Evolutionary conservation across 441 rosid genomes (phyloP), one percentile per base, ranked within the genome.

Genomic region (Macaranga tanarius): DNA sequence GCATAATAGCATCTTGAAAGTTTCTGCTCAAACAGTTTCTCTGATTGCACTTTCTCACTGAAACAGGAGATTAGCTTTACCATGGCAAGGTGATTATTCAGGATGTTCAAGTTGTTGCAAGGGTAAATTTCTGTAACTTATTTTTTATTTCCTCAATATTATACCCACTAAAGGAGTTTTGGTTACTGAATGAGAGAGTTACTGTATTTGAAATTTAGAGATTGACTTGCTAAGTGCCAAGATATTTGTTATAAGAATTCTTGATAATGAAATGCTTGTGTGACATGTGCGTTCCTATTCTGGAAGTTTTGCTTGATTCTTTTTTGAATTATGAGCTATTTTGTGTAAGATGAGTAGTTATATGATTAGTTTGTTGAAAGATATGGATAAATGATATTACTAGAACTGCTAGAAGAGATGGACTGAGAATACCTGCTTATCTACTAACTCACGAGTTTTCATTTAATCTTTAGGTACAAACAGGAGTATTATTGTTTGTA

Each of bases 1-100:
- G 72, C 7, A 34, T 34, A 7, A 34, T 34, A 34, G 7, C 59
- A 62, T 63, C 65, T 63, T 15, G 22, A 26, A 40, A n/a, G 51
- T 44, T 57, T 68, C 57, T 69, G n/a, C 45, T 69, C 40, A 34
- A 47, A 15, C 47, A 17, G 25, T 34, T 50, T 28, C 4, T 68
- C 47, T 72, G 56, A 72, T 70, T 63, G 59, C 55, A 22, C 45
- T 67, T 52, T 59, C 26, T 57, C 11, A 0, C 26, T 67, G 42
- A 5, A 7, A 20, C 52, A 17, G 58, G 42, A 66, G 52, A 51
- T 5, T 51, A 20, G 10, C 59, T 25, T 19, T 31, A n/a, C 65
- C 26, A 19, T n/a, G 31, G n/a, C 7, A 51, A 10, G 51, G 34
- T 50, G 28, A 65, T 34, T 40, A 19, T 10, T 52, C 16, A 6